phyloP scores from a whole-genome alignment of 1,284 basidiomycete species.

The Tremellales sp. region DNA sequence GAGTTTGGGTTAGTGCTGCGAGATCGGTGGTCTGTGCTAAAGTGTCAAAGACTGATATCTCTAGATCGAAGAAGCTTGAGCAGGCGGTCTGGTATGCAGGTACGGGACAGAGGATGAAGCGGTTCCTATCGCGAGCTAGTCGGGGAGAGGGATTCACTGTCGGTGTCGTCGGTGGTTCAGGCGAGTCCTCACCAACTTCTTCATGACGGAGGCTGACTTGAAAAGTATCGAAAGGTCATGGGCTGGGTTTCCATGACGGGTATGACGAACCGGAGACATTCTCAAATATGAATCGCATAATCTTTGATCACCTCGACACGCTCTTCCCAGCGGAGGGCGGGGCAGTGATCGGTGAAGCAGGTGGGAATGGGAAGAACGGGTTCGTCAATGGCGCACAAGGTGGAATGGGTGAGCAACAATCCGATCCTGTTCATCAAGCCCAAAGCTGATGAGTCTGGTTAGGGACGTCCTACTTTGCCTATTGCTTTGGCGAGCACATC shows the following conservation, averaged over 20 bases:
- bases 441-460: neutral
- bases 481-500: constrained; percentile 33
- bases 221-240: constrained; percentile 32
- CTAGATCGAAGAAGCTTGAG: neutral
- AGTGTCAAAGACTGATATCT: neutral
- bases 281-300: constrained; percentile 30
- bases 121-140: constrained; percentile 23
- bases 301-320: constrained; percentile 37
- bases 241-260: constrained; percentile 12
- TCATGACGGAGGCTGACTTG: neutral
- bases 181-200: constrained; percentile 2
- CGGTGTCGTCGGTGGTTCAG: constrained; percentile 28
- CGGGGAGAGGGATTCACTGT: constrained; percentile 25
- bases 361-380: constrained; percentile 19
- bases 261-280: constrained; percentile 16
- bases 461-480: constrained; percentile 37
- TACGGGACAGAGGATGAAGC: constrained; percentile 2
- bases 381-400: constrained; percentile 39
- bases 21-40: neutral
- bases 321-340: constrained; percentile 28
- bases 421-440: constrained; percentile 22
- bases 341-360: constrained; percentile 9
- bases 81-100: constrained; percentile 9
- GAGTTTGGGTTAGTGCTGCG: constrained; percentile 12
- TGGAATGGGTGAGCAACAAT: constrained; percentile 21